These are phyloP conservation scores for Elymus sibiricus DNA, from an alignment of 176 grass and related monocot genomes.

Conservation along the genomic window DNA sequence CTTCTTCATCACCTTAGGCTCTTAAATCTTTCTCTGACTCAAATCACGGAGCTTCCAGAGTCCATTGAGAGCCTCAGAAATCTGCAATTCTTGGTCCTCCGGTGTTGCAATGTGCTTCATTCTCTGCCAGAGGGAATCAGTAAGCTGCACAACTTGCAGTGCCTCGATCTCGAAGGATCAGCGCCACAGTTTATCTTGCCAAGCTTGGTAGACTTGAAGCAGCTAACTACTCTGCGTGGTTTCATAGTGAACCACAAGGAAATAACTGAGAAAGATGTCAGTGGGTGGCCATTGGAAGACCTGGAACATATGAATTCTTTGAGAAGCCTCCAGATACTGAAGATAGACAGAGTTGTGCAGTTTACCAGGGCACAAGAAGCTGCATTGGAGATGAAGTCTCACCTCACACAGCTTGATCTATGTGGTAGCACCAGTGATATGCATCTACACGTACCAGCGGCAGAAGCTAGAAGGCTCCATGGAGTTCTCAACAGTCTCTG, in stretches of 20 bases:
- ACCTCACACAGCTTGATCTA: conserved; percentile 33
- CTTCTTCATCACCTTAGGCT: conserved; percentile 34
- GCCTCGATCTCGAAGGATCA: conserved; percentile 34
- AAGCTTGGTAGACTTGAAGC: conserved; percentile 12
- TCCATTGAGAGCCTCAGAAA: conserved; percentile 26
- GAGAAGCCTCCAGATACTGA: conserved; percentile 26
- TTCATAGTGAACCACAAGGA: conserved; percentile 23
- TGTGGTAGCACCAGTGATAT: conserved; percentile 2
- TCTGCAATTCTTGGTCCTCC: conserved; percentile 39
- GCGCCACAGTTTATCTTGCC: not conserved
- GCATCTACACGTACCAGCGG: not conserved
- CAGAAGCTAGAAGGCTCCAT: conserved; percentile 13
- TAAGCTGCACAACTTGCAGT: conserved; percentile 25
- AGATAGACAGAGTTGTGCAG: conserved; percentile 23
- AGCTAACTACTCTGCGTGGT: conserved; percentile 28
- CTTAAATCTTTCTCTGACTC: conserved; percentile 38
- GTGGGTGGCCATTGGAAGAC: conserved; percentile 35
- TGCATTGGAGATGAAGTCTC: conserved; percentile 13
- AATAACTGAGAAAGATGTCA: conserved; percentile 7
- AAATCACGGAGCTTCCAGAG: conserved; percentile 32
- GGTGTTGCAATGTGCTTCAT: conserved; percentile 6
- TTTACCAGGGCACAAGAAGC: conserved; percentile 5
- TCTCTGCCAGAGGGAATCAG: conserved; percentile 16
- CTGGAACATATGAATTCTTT: conserved; percentile 13
- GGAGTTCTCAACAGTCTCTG: conserved; percentile 10